Evolutionary conservation across 345 rosid species (phyloP).

Genomic region (Isatis tinctoria): DNA sequence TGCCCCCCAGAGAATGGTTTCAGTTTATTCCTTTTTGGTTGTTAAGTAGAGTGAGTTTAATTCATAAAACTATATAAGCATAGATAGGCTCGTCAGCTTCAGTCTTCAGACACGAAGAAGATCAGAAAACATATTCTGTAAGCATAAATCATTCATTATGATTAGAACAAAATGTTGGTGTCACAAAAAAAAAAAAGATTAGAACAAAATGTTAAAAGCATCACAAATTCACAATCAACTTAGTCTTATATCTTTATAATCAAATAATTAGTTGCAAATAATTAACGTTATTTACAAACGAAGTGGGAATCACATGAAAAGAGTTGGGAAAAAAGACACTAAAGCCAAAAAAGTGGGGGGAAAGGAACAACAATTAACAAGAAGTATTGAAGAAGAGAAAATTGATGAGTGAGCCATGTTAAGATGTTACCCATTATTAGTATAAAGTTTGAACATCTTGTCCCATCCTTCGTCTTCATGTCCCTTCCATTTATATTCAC

Average conservation of each 20-base stretch:
- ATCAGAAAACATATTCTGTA: background rate
- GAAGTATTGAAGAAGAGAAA: background rate
- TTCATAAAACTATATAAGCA: too few relatives aligned
- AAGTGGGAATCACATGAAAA: slow-evolving; percentile 27
- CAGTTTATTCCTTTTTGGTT: background rate
- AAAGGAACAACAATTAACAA: background rate
- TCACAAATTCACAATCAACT: background rate
- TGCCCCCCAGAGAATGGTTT: background rate
- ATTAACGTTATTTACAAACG: background rate
- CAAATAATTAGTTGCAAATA: slow-evolving; percentile 1
- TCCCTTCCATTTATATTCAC: slow-evolving; percentile 29
- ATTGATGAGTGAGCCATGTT: slow-evolving; percentile 47
- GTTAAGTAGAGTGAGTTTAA: background rate
- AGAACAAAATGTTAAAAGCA: slow-evolving; percentile 1
- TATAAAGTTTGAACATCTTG: slow-evolving; percentile 35
- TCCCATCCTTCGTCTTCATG: slow-evolving; percentile 29
- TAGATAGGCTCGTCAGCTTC: background rate
- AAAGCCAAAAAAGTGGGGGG: slow-evolving; percentile 19
- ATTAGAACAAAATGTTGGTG: too few relatives aligned
- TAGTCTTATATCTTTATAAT: background rate
- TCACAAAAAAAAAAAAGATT: too few relatives aligned
- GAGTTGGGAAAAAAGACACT: background rate
- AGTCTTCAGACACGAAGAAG: background rate
- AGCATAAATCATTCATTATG: slow-evolving; percentile 1
- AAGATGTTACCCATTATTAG: slow-evolving; percentile 41